A percentile compares a stretch with the other conserved stretches of the same genome.
Conservation (phyloP, 169 alveolate species). For the Plasmodium adleri region DNA sequence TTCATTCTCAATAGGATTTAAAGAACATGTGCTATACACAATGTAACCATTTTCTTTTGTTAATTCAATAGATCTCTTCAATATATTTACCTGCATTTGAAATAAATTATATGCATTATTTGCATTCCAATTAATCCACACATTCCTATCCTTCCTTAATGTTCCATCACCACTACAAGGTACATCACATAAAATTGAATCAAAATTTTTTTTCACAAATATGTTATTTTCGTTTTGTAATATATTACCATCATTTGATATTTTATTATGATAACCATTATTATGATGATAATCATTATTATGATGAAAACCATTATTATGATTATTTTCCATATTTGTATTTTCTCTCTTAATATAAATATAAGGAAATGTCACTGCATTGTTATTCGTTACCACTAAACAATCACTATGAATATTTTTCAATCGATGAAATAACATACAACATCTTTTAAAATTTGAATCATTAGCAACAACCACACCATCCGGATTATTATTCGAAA, state of each 20-base stretch:
- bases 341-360: constrained; percentile 47
- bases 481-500: constrained; percentile 66
- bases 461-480: constrained; percentile 77
- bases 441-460: constrained; percentile 72
- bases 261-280: too few species aligned
- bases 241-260: too few species aligned
- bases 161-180: constrained; percentile 99
- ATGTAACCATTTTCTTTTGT: constrained; percentile 84
- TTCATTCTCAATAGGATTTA: constrained; percentile 98
- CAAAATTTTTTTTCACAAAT: constrained; percentile 84
- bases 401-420: constrained; percentile 74
- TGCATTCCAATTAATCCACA: constrained; percentile 96
- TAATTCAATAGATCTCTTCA: constrained; percentile 90
- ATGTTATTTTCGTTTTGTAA: too few species aligned
- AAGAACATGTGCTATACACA: constrained; percentile 96
- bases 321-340: constrained; percentile 8
- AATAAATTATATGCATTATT: constrained; percentile 93
- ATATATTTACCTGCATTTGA: constrained; percentile 91
- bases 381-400: constrained; percentile 73
- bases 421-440: constrained; percentile 76
- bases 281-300: too few species aligned
- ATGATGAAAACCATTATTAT: too few species aligned
- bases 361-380: constrained; percentile 66
- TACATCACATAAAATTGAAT: constrained; percentile 94
- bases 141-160: constrained; percentile 93